Evolutionary conservation across 2,329 filamentous ascomycete genomes (phyloP), one percentile per base, ranked within the genome.

Genomic region (Colletotrichum cuscutae): DNA sequence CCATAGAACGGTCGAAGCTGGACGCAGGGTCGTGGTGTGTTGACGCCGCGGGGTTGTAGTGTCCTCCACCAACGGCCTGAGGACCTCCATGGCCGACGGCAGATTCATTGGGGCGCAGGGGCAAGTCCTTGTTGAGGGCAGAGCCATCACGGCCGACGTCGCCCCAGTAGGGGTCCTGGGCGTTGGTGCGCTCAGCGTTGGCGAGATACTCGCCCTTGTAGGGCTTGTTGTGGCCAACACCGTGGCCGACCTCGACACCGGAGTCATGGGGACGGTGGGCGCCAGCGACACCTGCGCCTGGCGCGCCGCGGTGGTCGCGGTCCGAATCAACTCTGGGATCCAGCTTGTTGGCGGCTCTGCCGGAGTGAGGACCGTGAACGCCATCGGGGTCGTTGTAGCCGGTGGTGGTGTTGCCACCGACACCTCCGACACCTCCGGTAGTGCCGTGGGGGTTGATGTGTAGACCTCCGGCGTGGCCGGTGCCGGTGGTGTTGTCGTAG

Each of bases 341-440:
- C 5, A 58, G 15, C 9, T 53, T 52, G 49, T 74, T 72, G 2
- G 37, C 69, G 7, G 58, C 49, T 22, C 65, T 56, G 15, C 46
- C 61, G 37, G 26, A 12, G 30, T 74, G 72, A 11, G 68, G 72
- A 2, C 69, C 72, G 35, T 63, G 63, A 24, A 64, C 53, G 2
- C 64, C 62, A n/a, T 59, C 28, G 13, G 74, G 62, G 6, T 71
- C 72, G 3, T 72, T 54, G 5, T 71, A 71, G 6, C 58, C 68
- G 0, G 66, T 64, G 35, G 54, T 67, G 13, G 35, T 19, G 37
- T 69, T 69, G 30, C 61, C 71, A n/a, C 30, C 75, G 74, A 73
- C 81, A 77, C 83, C 84, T 81, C 77, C 77, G 12, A 77, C 79
- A 60, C 28, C 22, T 26, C 75, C 78, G 13, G 37, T 19, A 8